phyloP scores from a whole-genome alignment of 2,329 filamentous ascomycete species.

The Arachnopeziza araneosa region DNA sequence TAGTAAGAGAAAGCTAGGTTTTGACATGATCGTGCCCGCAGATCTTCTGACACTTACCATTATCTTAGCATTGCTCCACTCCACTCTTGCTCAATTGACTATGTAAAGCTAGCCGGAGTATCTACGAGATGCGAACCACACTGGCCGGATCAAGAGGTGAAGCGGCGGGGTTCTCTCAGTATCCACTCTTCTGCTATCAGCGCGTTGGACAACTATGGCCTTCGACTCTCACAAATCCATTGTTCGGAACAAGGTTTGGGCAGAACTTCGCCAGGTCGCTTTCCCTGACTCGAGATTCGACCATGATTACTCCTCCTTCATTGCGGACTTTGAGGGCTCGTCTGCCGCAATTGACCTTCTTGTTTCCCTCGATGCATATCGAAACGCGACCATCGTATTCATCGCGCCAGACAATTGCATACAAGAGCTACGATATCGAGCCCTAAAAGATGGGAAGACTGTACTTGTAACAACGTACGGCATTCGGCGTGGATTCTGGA shows the following conservation, averaged over 20 bases:
- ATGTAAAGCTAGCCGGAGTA: too few species aligned
- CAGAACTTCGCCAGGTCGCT: slow-evolving; percentile 34
- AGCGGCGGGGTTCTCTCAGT: too few species aligned
- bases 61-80: too few species aligned
- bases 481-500: slow-evolving; percentile 37
- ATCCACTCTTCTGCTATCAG: too few species aligned
- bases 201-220: too few species aligned
- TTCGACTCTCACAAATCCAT: slow-evolving; percentile 4
- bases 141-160: too few species aligned
- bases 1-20: too few species aligned
- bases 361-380: slow-evolving; percentile 30
- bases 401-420: slow-evolving; percentile 40
- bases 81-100: too few species aligned
- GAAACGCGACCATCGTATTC: slow-evolving; percentile 31
- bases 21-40: too few species aligned
- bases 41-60: too few species aligned
- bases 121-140: too few species aligned
- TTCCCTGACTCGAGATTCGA: slow-evolving; percentile 39
- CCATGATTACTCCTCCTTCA: slow-evolving; percentile 38
- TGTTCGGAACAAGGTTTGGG: slow-evolving; percentile 28
- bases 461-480: slow-evolving; percentile 38
- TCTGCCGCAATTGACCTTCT: slow-evolving; percentile 30
- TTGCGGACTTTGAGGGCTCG: slow-evolving; percentile 38
- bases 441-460: slow-evolving; percentile 36
- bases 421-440: slow-evolving; percentile 34